Evolutionary conservation across 2,329 filamentous ascomycete genomes (phyloP).

Genomic region (Lachnellula arida): DNA sequence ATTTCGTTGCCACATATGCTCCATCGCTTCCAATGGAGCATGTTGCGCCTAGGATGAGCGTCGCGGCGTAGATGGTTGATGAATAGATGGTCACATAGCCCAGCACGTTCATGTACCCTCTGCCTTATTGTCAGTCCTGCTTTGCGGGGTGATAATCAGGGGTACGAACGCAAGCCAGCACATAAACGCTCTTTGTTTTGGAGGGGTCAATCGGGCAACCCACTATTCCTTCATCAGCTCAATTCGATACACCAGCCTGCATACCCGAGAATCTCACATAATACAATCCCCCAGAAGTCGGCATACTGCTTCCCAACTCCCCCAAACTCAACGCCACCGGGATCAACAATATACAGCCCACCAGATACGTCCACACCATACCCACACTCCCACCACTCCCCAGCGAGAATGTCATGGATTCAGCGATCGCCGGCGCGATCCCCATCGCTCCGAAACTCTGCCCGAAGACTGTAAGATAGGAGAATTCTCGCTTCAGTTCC

Average conservation of each 20-base stretch:
- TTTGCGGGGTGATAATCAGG: not conserved
- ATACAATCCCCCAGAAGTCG: slow-evolving; percentile 31
- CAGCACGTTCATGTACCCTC: slow-evolving; percentile 32
- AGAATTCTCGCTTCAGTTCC: slow-evolving; percentile 32
- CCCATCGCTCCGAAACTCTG: slow-evolving; percentile 33
- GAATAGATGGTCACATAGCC: slow-evolving; percentile 33
- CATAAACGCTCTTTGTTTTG: slow-evolving; percentile 29
- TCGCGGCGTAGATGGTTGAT: slow-evolving; percentile 32
- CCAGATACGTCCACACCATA: slow-evolving; percentile 31
- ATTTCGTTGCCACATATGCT: slow-evolving; percentile 25
- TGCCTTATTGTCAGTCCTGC: slow-evolving; percentile 9
- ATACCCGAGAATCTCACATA: slow-evolving; percentile 19
- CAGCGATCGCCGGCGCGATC: slow-evolving; percentile 31
- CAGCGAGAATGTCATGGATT: slow-evolving; percentile 29
- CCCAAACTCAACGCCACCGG: slow-evolving; percentile 30
- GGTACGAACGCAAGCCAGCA: slow-evolving; percentile 32
- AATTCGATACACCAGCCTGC: not conserved
- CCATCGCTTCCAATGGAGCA: slow-evolving; percentile 25
- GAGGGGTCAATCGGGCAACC: slow-evolving; percentile 31
- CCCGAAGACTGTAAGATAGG: slow-evolving; percentile 30
- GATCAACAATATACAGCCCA: slow-evolving; percentile 29
- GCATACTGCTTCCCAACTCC: slow-evolving; percentile 31
- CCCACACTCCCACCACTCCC: slow-evolving; percentile 28
- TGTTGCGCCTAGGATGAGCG: slow-evolving; percentile 28
- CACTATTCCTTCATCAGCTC: slow-evolving; percentile 20